Conservation (phyloP, 768 basidiomycete genomes). For the Mycena pura region DNA sequence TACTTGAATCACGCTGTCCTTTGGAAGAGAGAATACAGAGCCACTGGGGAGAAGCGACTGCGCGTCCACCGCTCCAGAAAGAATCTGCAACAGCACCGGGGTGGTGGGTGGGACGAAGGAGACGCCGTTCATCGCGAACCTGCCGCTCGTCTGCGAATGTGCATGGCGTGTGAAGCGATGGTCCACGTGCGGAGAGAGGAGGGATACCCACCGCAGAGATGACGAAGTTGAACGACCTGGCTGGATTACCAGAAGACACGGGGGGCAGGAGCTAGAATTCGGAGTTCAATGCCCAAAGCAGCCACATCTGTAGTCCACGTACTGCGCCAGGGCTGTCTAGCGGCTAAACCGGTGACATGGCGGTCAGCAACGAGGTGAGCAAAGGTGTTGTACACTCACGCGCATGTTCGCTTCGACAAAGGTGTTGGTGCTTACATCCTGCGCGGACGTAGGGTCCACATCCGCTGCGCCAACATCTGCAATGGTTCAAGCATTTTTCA, state of each 20-base stretch:
- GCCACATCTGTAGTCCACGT: neutral
- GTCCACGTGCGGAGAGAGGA: neutral
- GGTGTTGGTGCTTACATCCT: neutral
- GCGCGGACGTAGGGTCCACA: neutral
- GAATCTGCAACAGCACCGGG: slow-evolving; percentile 5
- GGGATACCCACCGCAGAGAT: neutral
- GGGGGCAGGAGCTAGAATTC: neutral
- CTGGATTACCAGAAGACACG: neutral
- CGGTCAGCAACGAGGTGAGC: neutral
- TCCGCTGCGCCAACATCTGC: neutral
- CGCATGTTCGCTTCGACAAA: neutral
- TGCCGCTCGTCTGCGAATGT: neutral
- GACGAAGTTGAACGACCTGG: neutral
- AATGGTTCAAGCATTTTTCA: neutral
- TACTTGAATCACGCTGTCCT: neutral
- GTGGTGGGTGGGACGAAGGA: slow-evolving; percentile 5
- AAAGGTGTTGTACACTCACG: neutral
- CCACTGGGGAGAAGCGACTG: neutral
- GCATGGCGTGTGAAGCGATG: neutral
- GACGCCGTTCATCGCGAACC: neutral
- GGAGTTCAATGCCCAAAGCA: neutral
- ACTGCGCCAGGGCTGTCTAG: neutral
- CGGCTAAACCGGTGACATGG: neutral
- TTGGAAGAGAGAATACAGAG: neutral
- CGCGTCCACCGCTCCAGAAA: neutral